Conservation (phyloP, 2,329 filamentous ascomycete species). For the Alternaria sp. region DNA sequence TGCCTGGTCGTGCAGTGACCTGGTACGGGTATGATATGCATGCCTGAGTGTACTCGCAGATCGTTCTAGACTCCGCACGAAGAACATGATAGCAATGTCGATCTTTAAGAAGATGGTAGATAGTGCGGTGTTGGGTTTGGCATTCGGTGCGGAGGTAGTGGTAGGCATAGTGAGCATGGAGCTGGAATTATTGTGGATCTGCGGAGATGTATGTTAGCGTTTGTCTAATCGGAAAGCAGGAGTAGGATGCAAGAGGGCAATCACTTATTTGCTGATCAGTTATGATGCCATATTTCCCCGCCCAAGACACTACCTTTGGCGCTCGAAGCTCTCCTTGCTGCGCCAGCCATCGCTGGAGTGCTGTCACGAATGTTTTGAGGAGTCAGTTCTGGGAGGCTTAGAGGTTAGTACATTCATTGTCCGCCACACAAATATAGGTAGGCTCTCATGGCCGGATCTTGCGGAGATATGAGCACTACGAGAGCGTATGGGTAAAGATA, state of each 20-base stretch:
- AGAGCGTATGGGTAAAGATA: neutral
- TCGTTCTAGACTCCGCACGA: conserved; percentile 32
- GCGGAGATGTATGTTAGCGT: neutral
- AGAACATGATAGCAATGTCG: conserved; percentile 43
- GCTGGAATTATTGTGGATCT: conserved; percentile 23
- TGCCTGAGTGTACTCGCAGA: conserved; percentile 35
- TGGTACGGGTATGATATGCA: neutral
- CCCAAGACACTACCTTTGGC: conserved; percentile 45
- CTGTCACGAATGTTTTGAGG: neutral
- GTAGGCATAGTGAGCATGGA: conserved; percentile 18
- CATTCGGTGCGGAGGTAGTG: conserved; percentile 27
- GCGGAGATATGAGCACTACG: neutral
- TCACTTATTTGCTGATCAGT: conserved; percentile 43
- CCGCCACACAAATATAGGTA: neutral
- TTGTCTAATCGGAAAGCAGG: neutral
- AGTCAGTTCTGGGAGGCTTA: neutral
- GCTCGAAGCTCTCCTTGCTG: conserved; percentile 33
- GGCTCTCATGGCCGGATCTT: neutral
- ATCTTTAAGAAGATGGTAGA: conserved; percentile 27
- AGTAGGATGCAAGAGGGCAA: too few relatives aligned
- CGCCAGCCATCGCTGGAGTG: neutral
- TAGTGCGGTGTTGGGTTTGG: conserved; percentile 7
- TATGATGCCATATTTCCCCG: conserved; percentile 42
- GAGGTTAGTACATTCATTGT: neutral
- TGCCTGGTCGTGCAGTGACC: neutral